Evolutionary conservation across 2,329 filamentous ascomycete species (phyloP), one percentile per base, ranked within the genome.

Genomic region (Magnaporthiopsis rhizophila): DNA sequence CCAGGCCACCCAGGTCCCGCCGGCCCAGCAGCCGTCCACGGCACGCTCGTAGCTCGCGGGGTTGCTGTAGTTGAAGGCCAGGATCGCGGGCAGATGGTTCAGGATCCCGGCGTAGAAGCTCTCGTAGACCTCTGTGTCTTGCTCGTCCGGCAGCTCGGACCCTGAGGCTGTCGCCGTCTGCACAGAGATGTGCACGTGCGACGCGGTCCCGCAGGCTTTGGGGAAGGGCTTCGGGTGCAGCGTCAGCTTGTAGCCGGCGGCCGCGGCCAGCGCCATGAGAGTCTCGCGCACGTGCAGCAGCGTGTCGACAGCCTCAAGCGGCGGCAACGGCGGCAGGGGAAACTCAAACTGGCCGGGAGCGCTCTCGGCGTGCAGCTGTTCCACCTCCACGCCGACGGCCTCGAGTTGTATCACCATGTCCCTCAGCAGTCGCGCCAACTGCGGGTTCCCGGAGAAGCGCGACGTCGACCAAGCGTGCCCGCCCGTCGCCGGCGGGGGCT

Each of bases 1-100:
- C 91, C 90, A 96, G 0, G 88, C 78, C 0, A 93, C 83, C 87
- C 88, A 93, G 9, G 86, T 84, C 0, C 90, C 90, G n/a, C 90
- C 90, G 0, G 89, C 84, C 91, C 90, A 95, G 65, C 78, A 79
- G n/a, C 90, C 83, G 63, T 92, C 87, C 13, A 90, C 80, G 21
- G 45, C 45, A 5, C 91, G 83, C 50, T 84, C 83, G 73, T 95
- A 95, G 73, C 87, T 91, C 0, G 80, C 80, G 1, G 83, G 79
- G 67, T 86, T 85, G 50, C 87, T 83, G 69, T 91, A 84, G 0
- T 85, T 86, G 65, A 95, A 88, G 0, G 91, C 89, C 13, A 82
- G 76, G n/a, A 95, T 77, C 2, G 86, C 83, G 0, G 81, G 81
- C 1, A 93, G 79, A 70, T 91, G 87, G 13, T 78, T 74, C 8